phyloP scores from a whole-genome alignment of 164 flowering plant genomes.

The Santalum album region DNA sequence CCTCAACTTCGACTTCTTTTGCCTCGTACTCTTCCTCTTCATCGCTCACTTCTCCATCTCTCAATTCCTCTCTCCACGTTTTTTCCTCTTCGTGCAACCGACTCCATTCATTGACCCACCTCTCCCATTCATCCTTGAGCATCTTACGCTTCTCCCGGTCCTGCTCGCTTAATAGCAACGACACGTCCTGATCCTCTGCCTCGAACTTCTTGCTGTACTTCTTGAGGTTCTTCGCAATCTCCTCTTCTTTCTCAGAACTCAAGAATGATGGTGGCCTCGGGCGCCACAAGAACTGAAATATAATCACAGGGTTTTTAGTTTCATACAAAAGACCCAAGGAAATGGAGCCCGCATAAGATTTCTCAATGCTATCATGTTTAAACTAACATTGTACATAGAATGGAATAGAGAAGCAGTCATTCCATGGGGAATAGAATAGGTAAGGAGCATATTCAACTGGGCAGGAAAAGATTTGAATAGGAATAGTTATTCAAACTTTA shows the following conservation, averaged over 20 bases:
- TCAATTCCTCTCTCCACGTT: slow-evolving; percentile 40
- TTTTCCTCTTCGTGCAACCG: slow-evolving; percentile 66
- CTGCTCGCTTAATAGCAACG: slow-evolving; percentile 73
- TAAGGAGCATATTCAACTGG: no score
- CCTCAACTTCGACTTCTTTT: slow-evolving; percentile 88
- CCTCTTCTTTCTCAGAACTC: slow-evolving; percentile 84
- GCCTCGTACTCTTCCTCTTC: slow-evolving; percentile 96
- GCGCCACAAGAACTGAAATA: slow-evolving; percentile 73
- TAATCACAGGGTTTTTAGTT: no score
- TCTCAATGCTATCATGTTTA: no score
- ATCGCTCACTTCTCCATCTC: slow-evolving; percentile 93
- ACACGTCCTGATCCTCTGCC: slow-evolving; percentile 90
- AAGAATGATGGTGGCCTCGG: slow-evolving; percentile 84
- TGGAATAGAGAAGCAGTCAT: no score
- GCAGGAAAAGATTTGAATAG: no score
- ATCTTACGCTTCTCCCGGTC: slow-evolving; percentile 78
- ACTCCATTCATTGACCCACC: slow-evolving; percentile 71
- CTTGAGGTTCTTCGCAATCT: slow-evolving; percentile 85
- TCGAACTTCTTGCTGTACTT: slow-evolving; percentile 94
- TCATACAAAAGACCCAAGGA: neutral
- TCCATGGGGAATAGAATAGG: no score
- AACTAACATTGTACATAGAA: no score
- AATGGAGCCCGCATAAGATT: neutral
- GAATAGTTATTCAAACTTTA: no score
- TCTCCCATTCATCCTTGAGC: slow-evolving; percentile 87